Base-by-base conservation (phyloP, 2,329 filamentous ascomycete species). In the Phaeophleospora eucalypticola region DNA sequence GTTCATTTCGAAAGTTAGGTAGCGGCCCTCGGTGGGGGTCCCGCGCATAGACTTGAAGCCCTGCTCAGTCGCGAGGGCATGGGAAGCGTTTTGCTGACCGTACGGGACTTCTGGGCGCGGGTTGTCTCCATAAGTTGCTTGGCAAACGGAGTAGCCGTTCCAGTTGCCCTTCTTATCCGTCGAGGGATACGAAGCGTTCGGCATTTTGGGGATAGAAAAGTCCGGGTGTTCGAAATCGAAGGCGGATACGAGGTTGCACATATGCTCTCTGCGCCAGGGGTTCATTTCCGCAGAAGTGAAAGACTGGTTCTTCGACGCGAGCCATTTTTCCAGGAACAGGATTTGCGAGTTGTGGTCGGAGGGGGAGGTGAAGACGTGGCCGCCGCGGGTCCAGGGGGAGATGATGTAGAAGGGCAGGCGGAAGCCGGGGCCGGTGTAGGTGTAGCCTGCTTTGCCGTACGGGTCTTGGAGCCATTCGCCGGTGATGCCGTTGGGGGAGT, bases 281-380 rank as follows among this genome's bases (percentile, higher is more conserved):
- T 69, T 68, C 64, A 76, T 73, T 49, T 74, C 62, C 8, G 64
- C 52, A 0, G 70, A 71, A n/a, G 58, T 61, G 34, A 74, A 62
- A 21, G 68, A 65, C 50, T 71, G 65, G 7, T 72, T 72, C 21
- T 70, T 71, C 3, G 71, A 67, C 3, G 59, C 62, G 12, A 76
- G 62, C 74, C 74, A 77, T 54, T 73, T 61, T 58, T 79, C 77
- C 1, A 80, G 57, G 53, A 80, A 79, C 35, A 76, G 61, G 20
- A 79, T 75, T 48, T 79, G 76, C 0, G 76, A 79, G 52, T 70
- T 78, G 59, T 80, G 77, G 54, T 80, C 77, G 4, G 71, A 68
- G 36, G 75, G 73, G 56, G 79, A 76, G 0, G 74, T 77, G 51
- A 76, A 78, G 2, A 80, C 75, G 17, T 75, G 70, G 7, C 72